Evolutionary conservation across 1,139 yeast species (phyloP).

Genomic region (Magnusiomyces tetraspermus): DNA sequence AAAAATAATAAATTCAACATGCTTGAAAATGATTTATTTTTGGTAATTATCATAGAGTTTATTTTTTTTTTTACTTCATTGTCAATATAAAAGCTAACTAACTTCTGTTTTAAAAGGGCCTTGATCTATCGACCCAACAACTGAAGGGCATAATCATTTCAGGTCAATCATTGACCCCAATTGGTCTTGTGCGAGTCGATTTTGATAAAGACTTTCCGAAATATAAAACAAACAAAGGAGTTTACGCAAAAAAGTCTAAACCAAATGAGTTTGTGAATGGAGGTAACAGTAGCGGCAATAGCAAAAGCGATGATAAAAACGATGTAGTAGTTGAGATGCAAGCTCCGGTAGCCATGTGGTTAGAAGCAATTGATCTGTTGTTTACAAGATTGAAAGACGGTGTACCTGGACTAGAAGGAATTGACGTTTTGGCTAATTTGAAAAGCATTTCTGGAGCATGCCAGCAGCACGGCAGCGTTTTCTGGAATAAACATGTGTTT

Average conservation of each 20-base stretch:
- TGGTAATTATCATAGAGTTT: no score
- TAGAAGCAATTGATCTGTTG: constrained; percentile 66
- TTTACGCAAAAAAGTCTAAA: constrained; percentile 39
- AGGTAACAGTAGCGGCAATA: no score
- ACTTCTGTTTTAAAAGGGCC: constrained; percentile 43
- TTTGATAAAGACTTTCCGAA: constrained; percentile 56
- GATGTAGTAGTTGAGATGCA: constrained; percentile 25
- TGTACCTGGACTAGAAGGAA: constrained; percentile 21
- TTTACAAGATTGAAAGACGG: constrained; percentile 31
- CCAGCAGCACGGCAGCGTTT: constrained; percentile 89
- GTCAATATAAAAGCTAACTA: no score
- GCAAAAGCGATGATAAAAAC: neutral
- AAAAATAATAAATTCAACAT: no score
- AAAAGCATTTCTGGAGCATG: constrained; percentile 74
- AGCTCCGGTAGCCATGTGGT: constrained; percentile 87
- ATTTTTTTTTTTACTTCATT: no score
- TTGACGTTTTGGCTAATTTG: constrained; percentile 54
- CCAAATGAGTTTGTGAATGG: neutral
- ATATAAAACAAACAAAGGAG: constrained; percentile 66
- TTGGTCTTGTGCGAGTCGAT: constrained; percentile 54
- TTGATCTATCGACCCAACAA: constrained; percentile 87
- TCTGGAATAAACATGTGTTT: constrained; percentile 46
- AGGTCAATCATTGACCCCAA: constrained; percentile 40
- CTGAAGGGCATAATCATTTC: constrained; percentile 65
- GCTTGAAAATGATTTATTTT: no score